Base-by-base conservation (phyloP, 2,329 filamentous ascomycete species). In the Paraphoma sp. region DNA sequence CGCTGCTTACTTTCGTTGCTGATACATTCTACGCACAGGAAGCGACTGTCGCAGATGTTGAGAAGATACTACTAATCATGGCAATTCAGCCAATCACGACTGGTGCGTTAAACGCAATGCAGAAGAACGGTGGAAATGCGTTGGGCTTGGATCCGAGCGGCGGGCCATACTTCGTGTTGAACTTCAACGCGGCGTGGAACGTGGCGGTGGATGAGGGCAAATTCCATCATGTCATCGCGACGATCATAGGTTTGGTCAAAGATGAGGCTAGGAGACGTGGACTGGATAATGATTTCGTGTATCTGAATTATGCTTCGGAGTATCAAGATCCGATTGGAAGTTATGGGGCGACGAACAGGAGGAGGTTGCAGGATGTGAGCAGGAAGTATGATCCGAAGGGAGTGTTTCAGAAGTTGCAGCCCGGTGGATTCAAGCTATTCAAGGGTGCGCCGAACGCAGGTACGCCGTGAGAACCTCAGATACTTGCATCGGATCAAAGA, bases 261-360 rank as follows among this genome's bases (percentile, higher is more conserved):
- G 56, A 46, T 9, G 61, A 64, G 18, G 64, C 63, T 4, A 56
- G 43, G 6, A 55, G 49, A 46, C 59, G 51, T 29, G 56, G 51
- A 18, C 45, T 63, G 41, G 51, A 55, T 16, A 54, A 55, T 29
- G 58, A 69, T 40, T 63, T 73, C 52, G 62, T 81, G 30, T 82
- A 82, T 62, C 78, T 82, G 76, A 82, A 82, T 60, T 82, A 83
- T 56, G 81, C 78, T 10, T 76, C 72, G 44, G 68, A 72, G 54
- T 77, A 73, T 53, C 79, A 82, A 61, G 74, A 79, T 57, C 74
- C 78, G 4, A 63, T 82, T 40, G 56, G 62, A 4, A 74, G 76
- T 33, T 83, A 83, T 57, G 80, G 80, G 0, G 43, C 60, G 16
- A 62, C 55, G 5, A 82, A 78, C 49, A 60, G 72, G 54, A 52